Evolutionary conservation across 148 eudicot genomes (phyloP).

Genomic region (Rhododendron ovatum): DNA sequence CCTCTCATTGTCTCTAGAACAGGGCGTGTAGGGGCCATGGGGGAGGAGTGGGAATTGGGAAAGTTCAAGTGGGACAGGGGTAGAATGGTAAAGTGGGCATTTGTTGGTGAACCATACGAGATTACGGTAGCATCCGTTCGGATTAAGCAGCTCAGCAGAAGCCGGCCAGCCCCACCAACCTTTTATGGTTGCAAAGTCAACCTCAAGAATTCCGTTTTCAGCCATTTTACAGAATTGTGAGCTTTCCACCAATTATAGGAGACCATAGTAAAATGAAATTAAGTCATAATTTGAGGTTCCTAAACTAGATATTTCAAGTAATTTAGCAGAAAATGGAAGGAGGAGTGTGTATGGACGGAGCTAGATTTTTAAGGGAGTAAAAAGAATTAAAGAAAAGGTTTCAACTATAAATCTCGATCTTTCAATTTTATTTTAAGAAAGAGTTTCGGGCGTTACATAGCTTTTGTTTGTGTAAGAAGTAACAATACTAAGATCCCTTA

Average conservation of each 20-base stretch:
- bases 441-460: neutral
- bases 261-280: neutral
- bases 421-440: no score
- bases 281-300: no score
- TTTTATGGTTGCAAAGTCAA: constrained; percentile 37
- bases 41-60: neutral
- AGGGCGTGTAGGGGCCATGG: neutral
- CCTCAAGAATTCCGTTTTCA: constrained; percentile 18
- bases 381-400: neutral
- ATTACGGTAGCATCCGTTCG: neutral
- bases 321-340: no score
- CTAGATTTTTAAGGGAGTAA: neutral
- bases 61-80: neutral
- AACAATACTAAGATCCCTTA: neutral
- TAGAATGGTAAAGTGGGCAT: neutral
- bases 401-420: neutral
- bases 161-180: constrained; percentile 20
- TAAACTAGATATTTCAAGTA: no score
- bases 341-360: no score
- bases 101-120: neutral
- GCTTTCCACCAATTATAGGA: neutral
- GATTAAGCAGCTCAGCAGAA: constrained; percentile 4
- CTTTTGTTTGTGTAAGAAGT: neutral
- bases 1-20: neutral
- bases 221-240: neutral